phyloP scores from a whole-genome alignment of 495 filamentous ascomycete genomes.

The Aspergillus nidulans region DNA sequence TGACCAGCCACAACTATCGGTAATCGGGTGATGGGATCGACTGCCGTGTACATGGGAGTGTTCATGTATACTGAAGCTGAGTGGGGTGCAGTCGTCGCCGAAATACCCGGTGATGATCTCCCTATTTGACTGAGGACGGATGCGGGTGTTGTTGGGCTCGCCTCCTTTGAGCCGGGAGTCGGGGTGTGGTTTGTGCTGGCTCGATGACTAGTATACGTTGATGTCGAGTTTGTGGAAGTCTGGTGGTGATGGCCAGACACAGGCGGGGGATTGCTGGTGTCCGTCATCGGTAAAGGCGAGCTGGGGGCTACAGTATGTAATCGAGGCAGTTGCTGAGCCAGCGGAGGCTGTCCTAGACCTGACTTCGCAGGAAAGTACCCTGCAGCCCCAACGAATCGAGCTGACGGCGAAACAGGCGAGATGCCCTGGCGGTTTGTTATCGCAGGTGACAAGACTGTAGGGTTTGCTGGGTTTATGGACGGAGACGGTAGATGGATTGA shows the following conservation, averaged over 20 bases:
- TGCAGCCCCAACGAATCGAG: constrained; percentile 30
- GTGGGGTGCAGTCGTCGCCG: constrained; percentile 22
- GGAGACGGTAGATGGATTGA: constrained; percentile 30
- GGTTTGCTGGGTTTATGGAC: constrained; percentile 28
- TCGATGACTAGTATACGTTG: constrained; percentile 39
- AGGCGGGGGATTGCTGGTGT: constrained; percentile 24
- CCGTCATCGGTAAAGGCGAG: constrained; percentile 29
- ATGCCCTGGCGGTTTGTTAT: constrained; percentile 50
- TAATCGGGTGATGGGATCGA: constrained; percentile 28
- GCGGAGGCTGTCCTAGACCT: constrained; percentile 44
- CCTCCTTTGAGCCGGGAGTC: constrained; percentile 46
- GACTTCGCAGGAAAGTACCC: constrained; percentile 41
- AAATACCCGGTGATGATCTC: constrained; percentile 41
- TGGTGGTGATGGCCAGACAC: constrained; percentile 29
- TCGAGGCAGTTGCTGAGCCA: constrained; percentile 33
- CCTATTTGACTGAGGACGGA: constrained; percentile 47
- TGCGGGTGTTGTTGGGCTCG: constrained; percentile 52
- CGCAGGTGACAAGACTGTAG: constrained; percentile 33
- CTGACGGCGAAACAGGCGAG: constrained; percentile 61
- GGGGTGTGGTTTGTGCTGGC: constrained; percentile 40
- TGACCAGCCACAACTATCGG: constrained; percentile 23
- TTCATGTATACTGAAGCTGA: constrained; percentile 13
- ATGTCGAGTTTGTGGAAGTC: constrained; percentile 36
- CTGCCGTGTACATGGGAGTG: constrained; percentile 23
- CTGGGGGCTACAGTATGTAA: constrained; percentile 23